Percentiles rank a stretch among this genome's conserved stretches.
Evolutionary conservation across 495 filamentous ascomycete species (phyloP).

Genomic region (Pyrenopolyporus hunteri): DNA sequence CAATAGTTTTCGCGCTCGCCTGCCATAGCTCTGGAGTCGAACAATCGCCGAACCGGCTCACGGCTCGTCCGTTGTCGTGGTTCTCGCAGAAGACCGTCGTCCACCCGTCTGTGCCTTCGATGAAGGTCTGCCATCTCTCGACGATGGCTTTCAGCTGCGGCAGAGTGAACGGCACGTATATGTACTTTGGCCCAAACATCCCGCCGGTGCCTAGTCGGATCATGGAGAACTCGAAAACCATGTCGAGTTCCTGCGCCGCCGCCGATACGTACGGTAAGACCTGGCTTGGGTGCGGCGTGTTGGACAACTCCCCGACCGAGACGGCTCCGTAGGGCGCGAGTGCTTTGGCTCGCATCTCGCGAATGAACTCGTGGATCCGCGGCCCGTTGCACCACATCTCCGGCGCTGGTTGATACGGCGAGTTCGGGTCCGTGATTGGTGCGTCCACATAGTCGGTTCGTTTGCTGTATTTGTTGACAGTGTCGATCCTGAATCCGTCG

Average conservation of each 20-base stretch:
- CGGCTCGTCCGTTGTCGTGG: constrained; percentile 70
- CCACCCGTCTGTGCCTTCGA: constrained; percentile 73
- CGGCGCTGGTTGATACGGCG: constrained; percentile 54
- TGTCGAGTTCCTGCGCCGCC: constrained; percentile 68
- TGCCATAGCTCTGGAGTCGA: constrained; percentile 53
- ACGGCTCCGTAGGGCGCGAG: constrained; percentile 71
- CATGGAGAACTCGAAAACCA: constrained; percentile 78
- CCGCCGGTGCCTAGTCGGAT: constrained; percentile 61
- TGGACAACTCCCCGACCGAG: constrained; percentile 75
- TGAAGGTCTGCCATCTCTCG: constrained; percentile 69
- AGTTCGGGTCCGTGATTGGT: constrained; percentile 55
- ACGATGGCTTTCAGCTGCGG: constrained; percentile 64
- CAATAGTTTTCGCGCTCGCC: constrained; percentile 66
- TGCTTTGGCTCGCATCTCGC: constrained; percentile 64
- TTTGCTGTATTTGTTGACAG: constrained; percentile 70
- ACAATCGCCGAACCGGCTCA: constrained; percentile 63
- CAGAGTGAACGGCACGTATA: constrained; percentile 54
- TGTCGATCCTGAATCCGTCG: constrained; percentile 74
- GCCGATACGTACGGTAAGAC: constrained; percentile 64
- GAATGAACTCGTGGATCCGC: constrained; percentile 67
- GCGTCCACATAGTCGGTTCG: constrained; percentile 65
- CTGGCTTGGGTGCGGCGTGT: constrained; percentile 62
- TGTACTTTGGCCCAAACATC: constrained; percentile 45
- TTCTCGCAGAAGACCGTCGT: constrained; percentile 76
- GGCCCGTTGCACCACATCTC: constrained; percentile 68